Base-by-base conservation (phyloP, 2,329 filamentous ascomycete genomes). In the Uncinocarpus reesii region DNA sequence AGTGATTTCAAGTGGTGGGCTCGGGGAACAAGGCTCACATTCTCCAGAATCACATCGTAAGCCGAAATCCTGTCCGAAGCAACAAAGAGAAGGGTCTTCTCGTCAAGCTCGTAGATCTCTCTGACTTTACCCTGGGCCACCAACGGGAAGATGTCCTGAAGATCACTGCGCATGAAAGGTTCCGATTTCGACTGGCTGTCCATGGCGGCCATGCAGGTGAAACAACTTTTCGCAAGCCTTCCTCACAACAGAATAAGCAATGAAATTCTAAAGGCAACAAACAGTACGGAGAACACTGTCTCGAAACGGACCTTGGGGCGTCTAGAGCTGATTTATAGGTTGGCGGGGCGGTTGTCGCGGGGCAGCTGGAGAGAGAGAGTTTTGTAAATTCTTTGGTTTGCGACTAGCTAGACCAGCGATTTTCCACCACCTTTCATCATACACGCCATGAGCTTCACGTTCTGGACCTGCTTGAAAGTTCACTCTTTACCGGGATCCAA, bases 11-110 rank as follows among this genome's bases (percentile, higher is more conserved):
- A 7, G n/a, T 8, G 15, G 13, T 31, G 8, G 34, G 28, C 2
- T 18, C n/a, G 42, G 75, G 68, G 16, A 5, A 36, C 3, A n/a
- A 35, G 58, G 36, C 67, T 60, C 64, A 81, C 80, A 68, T 92
- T 95, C 59, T 78, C 71, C 75, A 94, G 81, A 58, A 94, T 80
- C 58, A 93, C 87, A 75, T 96, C 90, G 73, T 90, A 96, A 48
- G 92, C 92, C 20, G 87, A 95, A 65, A 95, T 92, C 56, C 92
- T 83, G 70, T 95, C 89, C 11, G 86, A 84, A 20, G 86, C 83
- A 48, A 89, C 80, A 62, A 95, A 90, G 49, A 94, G 81, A 3
- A 94, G 77, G 2, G 79, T 83, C 49, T 77, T 69, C 34, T 79
- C 71, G 62, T 86, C 79, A 47, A 93, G 71, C 52, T 78, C 74